phyloP scores from a whole-genome alignment of 495 filamentous ascomycete genomes.

The Hamigera avellanea region DNA sequence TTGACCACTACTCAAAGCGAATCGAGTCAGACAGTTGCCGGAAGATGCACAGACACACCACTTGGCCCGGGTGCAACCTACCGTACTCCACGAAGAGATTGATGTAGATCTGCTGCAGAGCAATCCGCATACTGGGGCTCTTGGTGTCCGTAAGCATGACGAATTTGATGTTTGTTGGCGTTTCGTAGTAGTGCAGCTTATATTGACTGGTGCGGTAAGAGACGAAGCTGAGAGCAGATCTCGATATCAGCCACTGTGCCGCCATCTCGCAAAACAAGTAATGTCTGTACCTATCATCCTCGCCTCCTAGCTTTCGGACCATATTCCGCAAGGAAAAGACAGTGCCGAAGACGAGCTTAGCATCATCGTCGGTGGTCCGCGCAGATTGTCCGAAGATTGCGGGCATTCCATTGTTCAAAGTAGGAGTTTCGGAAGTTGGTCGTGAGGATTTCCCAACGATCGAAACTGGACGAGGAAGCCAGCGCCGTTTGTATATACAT shows the following conservation, averaged over 20 bases:
- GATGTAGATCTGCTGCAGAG: slow-evolving; percentile 96
- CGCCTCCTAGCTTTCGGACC: slow-evolving; percentile 86
- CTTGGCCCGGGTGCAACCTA: slow-evolving; percentile 23
- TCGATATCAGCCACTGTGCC: not conserved
- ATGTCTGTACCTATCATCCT: slow-evolving; percentile 57
- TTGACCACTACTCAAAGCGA: slow-evolving; percentile 59
- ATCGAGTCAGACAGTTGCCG: slow-evolving; percentile 2
- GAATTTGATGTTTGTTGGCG: slow-evolving; percentile 86
- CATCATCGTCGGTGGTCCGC: slow-evolving; percentile 69
- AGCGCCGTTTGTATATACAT: slow-evolving; percentile 89
- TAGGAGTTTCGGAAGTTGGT: slow-evolving; percentile 18
- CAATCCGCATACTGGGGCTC: slow-evolving; percentile 79
- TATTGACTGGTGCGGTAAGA: slow-evolving; percentile 85
- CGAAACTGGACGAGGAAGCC: slow-evolving; percentile 43
- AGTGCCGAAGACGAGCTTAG: slow-evolving; percentile 93
- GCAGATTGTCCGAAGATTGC: slow-evolving; percentile 29
- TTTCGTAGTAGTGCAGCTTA: slow-evolving; percentile 98
- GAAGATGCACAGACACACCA: not conserved
- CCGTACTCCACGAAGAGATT: slow-evolving; percentile 95
- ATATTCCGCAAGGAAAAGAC: slow-evolving; percentile 94
- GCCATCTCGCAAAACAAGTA: not conserved
- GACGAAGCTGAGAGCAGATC: slow-evolving; percentile 53
- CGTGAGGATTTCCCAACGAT: slow-evolving; percentile 28
- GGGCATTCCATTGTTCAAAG: slow-evolving; percentile 18
- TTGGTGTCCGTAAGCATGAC: slow-evolving; percentile 92